phyloP scores from a whole-genome alignment of 164 flowering plant species.

The Euptelea pleiosperma region DNA sequence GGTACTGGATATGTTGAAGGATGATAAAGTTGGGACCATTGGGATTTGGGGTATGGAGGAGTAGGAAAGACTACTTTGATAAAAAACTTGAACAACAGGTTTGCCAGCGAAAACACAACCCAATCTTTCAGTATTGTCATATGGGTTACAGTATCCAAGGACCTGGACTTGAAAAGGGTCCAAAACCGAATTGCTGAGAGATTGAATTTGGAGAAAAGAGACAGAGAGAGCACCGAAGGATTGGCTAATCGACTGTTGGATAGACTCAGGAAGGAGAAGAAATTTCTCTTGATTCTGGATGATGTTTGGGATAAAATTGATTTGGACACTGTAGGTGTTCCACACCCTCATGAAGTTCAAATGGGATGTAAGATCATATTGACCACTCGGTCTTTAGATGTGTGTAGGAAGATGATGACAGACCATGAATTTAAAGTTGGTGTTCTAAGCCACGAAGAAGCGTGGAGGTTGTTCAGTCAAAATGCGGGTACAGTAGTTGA shows the following conservation, averaged over 20 bases:
- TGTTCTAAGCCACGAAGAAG: conserved; percentile 4
- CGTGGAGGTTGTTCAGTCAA: conserved; percentile 9
- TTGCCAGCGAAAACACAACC: neutral
- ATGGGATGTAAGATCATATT: conserved; percentile 18
- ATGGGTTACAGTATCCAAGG: conserved; percentile 14
- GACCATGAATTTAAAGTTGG: conserved; percentile 7
- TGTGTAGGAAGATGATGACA: conserved; percentile 26
- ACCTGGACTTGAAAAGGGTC: neutral
- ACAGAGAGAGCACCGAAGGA: conserved; percentile 3
- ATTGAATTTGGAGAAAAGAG: conserved; percentile 9
- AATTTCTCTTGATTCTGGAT: conserved; percentile 25
- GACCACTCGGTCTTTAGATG: conserved; percentile 21
- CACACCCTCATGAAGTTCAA: conserved; percentile 8
- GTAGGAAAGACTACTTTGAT: conserved; percentile 10
- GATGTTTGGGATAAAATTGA: conserved; percentile 26
- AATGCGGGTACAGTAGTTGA: conserved; percentile 1
- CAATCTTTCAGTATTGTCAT: conserved; percentile 4
- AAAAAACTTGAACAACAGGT: neutral
- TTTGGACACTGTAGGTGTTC: conserved; percentile 27
- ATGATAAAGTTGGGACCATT: neutral
- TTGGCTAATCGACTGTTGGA: neutral
- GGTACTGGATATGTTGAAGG: neutral
- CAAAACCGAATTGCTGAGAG: conserved; percentile 3
- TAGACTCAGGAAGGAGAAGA: conserved; percentile 6
- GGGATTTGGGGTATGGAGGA: conserved; percentile 15